Evolutionary conservation across 176 grass and related monocot species (phyloP).

Genomic region (Carex scoparia): DNA sequence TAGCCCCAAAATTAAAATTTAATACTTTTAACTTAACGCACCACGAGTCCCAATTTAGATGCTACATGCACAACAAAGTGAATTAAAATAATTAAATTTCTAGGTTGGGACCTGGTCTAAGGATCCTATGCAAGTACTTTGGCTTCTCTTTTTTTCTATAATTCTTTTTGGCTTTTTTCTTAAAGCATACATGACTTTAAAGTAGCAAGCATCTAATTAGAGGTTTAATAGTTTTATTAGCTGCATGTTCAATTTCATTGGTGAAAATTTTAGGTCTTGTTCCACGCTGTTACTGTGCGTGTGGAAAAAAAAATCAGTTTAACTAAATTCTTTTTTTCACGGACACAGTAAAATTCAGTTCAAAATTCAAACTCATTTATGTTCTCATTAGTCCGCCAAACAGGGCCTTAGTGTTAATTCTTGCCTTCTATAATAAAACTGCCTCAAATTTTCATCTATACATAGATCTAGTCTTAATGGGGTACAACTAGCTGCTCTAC

Average conservation of each 20-base stretch:
- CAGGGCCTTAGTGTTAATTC: neutral
- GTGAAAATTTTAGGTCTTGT: neutral
- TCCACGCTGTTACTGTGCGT: no score
- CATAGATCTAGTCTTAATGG: neutral
- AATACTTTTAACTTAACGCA: neutral
- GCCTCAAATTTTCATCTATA: neutral
- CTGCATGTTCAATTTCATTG: neutral
- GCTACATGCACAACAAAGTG: neutral
- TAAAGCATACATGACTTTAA: neutral
- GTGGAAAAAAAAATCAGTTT: no score
- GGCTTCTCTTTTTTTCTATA: neutral
- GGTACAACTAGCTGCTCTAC: neutral
- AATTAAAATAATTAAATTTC: neutral
- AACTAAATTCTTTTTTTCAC: no score
- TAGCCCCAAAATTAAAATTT: neutral
- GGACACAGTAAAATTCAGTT: no score
- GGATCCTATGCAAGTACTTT: slow-evolving; percentile 14
- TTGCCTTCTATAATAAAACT: neutral
- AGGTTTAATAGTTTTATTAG: neutral
- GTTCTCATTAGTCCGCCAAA: no score
- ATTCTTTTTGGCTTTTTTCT: neutral
- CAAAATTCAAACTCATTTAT: no score
- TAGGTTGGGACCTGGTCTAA: neutral
- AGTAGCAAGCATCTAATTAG: neutral
- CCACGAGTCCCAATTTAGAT: slow-evolving; percentile 17